Evolutionary conservation across 2,329 filamentous ascomycete species (phyloP).

Genomic region (Cladophialophora carrionii): DNA sequence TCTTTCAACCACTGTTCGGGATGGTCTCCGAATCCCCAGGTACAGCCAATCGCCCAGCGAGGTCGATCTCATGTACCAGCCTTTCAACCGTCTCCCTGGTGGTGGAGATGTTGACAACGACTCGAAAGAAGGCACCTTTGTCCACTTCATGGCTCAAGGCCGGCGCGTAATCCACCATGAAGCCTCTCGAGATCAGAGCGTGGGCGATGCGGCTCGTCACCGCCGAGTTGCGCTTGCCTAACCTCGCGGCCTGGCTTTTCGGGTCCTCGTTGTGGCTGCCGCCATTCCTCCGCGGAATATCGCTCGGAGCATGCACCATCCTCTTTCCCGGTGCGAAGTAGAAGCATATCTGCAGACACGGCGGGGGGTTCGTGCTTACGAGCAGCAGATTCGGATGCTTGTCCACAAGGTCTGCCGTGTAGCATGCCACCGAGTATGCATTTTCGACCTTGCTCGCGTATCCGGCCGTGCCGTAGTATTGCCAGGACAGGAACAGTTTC

Average conservation of each 20-base stretch:
- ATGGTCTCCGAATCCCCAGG: background rate
- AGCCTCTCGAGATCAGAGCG: slow-evolving; percentile 61
- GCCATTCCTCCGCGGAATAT: slow-evolving; percentile 34
- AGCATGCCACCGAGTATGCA: slow-evolving; percentile 71
- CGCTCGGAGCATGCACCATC: slow-evolving; percentile 44
- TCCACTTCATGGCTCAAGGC: slow-evolving; percentile 39
- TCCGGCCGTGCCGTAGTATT: slow-evolving; percentile 79
- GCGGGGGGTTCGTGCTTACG: slow-evolving; percentile 74
- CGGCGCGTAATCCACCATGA: slow-evolving; percentile 71
- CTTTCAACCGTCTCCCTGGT: slow-evolving; percentile 63
- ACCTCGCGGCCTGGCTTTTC: slow-evolving; percentile 42
- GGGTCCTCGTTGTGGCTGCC: slow-evolving; percentile 35
- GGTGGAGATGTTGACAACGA: slow-evolving; percentile 68
- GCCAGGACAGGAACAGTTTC: slow-evolving; percentile 86
- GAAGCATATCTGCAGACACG: slow-evolving; percentile 93
- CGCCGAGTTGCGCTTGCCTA: slow-evolving; percentile 55
- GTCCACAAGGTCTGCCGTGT: slow-evolving; percentile 66
- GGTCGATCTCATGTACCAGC: slow-evolving; percentile 63
- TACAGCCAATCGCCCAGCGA: slow-evolving; percentile 44
- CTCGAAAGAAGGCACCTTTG: slow-evolving; percentile 62
- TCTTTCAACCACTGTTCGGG: background rate
- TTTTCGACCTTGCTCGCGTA: slow-evolving; percentile 71
- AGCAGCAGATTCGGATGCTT: slow-evolving; percentile 66
- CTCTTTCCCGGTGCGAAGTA: slow-evolving; percentile 70
- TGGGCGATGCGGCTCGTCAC: slow-evolving; percentile 60